Conservation (phyloP, 2,329 filamentous ascomycete species). For the Xylariales sp. region DNA sequence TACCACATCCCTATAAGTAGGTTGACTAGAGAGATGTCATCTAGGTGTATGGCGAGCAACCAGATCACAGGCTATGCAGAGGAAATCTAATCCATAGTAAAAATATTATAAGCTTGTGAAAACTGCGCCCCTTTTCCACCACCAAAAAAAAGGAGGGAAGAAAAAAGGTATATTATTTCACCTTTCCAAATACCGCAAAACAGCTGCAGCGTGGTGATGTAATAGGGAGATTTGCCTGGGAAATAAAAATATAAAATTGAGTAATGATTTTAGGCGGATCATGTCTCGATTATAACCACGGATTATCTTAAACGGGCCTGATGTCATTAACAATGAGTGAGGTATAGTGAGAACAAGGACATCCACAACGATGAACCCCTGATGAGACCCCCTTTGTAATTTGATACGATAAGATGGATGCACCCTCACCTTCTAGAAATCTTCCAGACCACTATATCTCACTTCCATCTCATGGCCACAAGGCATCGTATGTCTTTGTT, state of each 20-base stretch:
- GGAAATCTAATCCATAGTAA: too few species aligned
- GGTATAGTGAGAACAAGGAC: slow-evolving; percentile 26
- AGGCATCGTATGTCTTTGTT: slow-evolving; percentile 36
- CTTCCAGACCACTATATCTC: slow-evolving; percentile 34
- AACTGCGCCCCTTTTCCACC: too few species aligned
- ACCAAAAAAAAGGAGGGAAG: too few species aligned
- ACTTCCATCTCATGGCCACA: slow-evolving; percentile 15
- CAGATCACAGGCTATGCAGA: too few species aligned
- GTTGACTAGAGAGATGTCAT: too few species aligned
- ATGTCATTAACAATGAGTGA: slow-evolving; percentile 17
- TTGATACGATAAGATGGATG: slow-evolving; percentile 42
- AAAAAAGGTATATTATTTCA: not conserved
- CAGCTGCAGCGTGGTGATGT: not conserved
- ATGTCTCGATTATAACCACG: slow-evolving; percentile 27
- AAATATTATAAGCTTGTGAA: too few species aligned
- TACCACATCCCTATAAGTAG: too few species aligned
- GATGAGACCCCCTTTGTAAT: slow-evolving; percentile 40
- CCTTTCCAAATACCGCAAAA: not conserved
- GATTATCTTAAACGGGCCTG: not conserved
- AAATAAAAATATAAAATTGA: slow-evolving; percentile 4
- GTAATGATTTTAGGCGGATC: not conserved
- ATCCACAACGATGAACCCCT: slow-evolving; percentile 2
- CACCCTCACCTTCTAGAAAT: slow-evolving; percentile 39
- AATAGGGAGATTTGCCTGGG: not conserved
- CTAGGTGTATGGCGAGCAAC: too few species aligned